phyloP scores from a whole-genome alignment of 768 basidiomycete genomes.

The Mycena vulgaris region DNA sequence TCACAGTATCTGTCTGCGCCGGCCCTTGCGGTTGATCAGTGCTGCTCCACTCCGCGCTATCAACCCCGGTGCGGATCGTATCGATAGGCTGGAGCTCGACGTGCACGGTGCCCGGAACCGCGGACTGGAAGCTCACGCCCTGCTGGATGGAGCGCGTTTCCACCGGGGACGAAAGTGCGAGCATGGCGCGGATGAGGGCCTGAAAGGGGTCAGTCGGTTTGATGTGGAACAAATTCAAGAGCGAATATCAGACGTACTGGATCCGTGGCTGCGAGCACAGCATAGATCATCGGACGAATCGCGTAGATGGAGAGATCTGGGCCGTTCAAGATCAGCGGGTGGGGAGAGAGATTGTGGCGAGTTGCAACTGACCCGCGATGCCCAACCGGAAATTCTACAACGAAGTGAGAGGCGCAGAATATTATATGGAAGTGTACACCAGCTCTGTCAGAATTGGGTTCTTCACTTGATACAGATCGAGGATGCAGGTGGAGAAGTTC shows the following conservation, averaged over 20 bases:
- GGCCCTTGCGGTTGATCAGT: background rate
- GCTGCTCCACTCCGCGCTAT: background rate
- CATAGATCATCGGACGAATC: background rate
- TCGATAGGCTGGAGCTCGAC: background rate
- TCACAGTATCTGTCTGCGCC: too few relatives aligned
- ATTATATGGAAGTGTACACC: background rate
- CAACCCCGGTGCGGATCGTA: too few relatives aligned
- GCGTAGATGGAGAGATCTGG: constrained; percentile 6
- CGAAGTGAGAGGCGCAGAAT: background rate
- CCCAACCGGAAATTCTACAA: background rate
- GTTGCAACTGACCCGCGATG: background rate
- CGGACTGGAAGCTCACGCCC: background rate
- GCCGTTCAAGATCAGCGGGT: background rate
- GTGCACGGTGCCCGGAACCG: background rate
- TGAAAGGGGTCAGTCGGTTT: background rate
- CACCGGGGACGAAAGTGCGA: background rate
- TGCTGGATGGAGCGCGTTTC: background rate
- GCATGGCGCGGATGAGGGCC: constrained; percentile 1
- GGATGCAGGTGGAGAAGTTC: constrained; percentile 39
- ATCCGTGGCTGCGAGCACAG: background rate
- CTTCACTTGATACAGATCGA: constrained; percentile 34
- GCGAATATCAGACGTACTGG: background rate
- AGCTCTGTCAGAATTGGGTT: background rate
- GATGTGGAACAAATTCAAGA: too few relatives aligned
- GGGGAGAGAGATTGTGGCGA: background rate